These are phyloP conservation scores for Stagonosporopsis vannaccii DNA, from an alignment of 2,329 filamentous ascomycete genomes.

Conservation along the genomic window DNA sequence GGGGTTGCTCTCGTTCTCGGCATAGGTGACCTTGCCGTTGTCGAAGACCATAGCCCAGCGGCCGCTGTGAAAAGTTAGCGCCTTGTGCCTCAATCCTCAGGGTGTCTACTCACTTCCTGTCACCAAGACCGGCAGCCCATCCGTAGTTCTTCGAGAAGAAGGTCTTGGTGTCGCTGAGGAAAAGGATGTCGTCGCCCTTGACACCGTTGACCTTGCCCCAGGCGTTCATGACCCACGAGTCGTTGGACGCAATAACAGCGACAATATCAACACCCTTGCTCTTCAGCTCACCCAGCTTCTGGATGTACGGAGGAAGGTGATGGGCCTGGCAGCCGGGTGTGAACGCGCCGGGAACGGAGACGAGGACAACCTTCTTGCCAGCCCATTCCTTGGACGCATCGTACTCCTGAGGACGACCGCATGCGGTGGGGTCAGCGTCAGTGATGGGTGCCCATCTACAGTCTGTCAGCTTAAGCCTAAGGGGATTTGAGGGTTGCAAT, in stretches of 20 bases:
- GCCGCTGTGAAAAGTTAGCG: constrained; percentile 47
- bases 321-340: constrained; percentile 80
- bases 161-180: constrained; percentile 75
- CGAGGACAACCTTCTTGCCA: constrained; percentile 74
- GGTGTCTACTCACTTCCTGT: constrained; percentile 63
- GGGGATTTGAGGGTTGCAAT: neutral
- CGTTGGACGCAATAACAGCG: constrained; percentile 83
- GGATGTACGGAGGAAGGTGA: constrained; percentile 82
- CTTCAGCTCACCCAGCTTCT: constrained; percentile 73
- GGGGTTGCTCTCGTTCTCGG: constrained; percentile 71
- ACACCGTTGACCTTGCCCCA: constrained; percentile 89
- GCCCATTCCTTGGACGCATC: constrained; percentile 79
- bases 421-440: constrained; percentile 74
- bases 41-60: constrained; percentile 82
- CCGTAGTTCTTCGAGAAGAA: constrained; percentile 80
- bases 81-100: too few species aligned
- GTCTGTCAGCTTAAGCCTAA: neutral
- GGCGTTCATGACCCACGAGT: constrained; percentile 85
- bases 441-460: constrained; percentile 78
- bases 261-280: constrained; percentile 84
- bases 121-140: constrained; percentile 72
- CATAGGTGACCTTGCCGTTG: constrained; percentile 81
- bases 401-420: constrained; percentile 79
- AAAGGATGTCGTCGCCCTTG: constrained; percentile 76
- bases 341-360: constrained; percentile 67